Percentiles rank a stretch among this genome's conserved stretches.
These are phyloP conservation scores for Ascochyta clinopodiicola DNA, from an alignment of 2,329 filamentous ascomycete genomes.

Conservation along the genomic window DNA sequence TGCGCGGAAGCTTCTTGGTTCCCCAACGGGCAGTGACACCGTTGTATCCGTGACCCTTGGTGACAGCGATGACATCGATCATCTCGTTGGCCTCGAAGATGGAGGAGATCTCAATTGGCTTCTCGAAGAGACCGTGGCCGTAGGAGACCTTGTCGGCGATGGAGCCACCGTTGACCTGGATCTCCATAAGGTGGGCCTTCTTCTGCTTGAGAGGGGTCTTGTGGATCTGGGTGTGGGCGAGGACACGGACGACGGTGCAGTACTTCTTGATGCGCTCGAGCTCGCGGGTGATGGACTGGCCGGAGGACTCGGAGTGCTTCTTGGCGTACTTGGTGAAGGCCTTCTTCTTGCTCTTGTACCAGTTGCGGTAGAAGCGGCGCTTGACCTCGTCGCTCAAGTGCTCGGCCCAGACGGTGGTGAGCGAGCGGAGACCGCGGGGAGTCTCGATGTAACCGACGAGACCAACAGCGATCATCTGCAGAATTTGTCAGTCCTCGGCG, in stretches of 20 bases:
- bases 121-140: conserved; percentile 96
- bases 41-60: conserved; percentile 98
- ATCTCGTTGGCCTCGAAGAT: conserved; percentile 99
- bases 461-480: conserved; percentile 98
- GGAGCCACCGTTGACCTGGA: conserved; percentile 98
- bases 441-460: conserved; percentile 99
- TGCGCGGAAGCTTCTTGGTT: conserved; percentile 99
- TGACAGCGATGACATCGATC: conserved; percentile 98
- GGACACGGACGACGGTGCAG: conserved; percentile 98
- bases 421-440: conserved; percentile 97
- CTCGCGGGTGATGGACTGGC: conserved; percentile 90
- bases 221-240: conserved; percentile 99
- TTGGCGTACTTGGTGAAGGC: conserved; percentile 99
- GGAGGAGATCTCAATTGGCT: conserved; percentile 89
- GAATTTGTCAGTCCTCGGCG: conserved; percentile 36
- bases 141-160: conserved; percentile 97
- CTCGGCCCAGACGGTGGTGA: conserved; percentile 99
- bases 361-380: conserved; percentile 99
- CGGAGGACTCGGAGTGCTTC: conserved; percentile 96
- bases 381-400: conserved; percentile 98
- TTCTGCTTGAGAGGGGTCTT: conserved; percentile 99
- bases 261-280: conserved; percentile 99
- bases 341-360: conserved; percentile 99
- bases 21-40: conserved; percentile 99
- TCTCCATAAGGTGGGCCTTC: conserved; percentile 99